Evolutionary conservation across 2,329 filamentous ascomycete genomes (phyloP), one percentile per base, ranked within the genome.

Genomic region (Cercospora janseana): DNA sequence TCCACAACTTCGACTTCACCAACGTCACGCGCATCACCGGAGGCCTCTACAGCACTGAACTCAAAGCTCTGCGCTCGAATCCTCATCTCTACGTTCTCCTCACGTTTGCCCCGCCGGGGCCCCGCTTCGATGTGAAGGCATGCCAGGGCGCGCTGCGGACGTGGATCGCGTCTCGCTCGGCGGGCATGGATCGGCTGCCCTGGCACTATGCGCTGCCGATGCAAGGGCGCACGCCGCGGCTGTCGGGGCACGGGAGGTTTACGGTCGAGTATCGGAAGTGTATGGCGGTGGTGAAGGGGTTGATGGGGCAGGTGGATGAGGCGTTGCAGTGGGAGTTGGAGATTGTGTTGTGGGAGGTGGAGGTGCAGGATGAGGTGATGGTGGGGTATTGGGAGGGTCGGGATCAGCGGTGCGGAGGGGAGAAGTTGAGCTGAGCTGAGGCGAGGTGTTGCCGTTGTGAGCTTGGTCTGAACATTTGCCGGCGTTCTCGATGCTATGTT

Each of bases 1-100:
- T 65, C 26, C 16, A 31, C 4, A 55, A 63, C 49, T 66, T 63
- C 46, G 52, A 65, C 43, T 66, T 66, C 55, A 46, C 41, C n/a
- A 43, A 50, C 20, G 35, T 64, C 7, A 54, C 57, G 12, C 50
- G 61, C 13, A 34, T 63, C 1, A 49, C 56, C 2, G 52, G 48
- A 8, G 54, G 56, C 12, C 57, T 66, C 4, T 65, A 64, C 53
- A 41, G 45, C 24, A 57, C 49, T 8, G 62, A 66, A 32, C 55
- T 63, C n/a, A 65, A 61, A 54, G 52, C 61, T 4, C 49, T 66
- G 0, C 61, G 62, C 4, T 8, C 21, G 2, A 66, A 66, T 28
- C 27, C 41, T 4, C 51, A 48, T 26, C 51, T 66, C 7, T 48
- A 29, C 9, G 51, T 66, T 5, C 35, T 23, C 6, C 27, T 51